Conservation (phyloP, 371 early-diverging fungal genomes). For the Phascolomyces articulosus region DNA sequence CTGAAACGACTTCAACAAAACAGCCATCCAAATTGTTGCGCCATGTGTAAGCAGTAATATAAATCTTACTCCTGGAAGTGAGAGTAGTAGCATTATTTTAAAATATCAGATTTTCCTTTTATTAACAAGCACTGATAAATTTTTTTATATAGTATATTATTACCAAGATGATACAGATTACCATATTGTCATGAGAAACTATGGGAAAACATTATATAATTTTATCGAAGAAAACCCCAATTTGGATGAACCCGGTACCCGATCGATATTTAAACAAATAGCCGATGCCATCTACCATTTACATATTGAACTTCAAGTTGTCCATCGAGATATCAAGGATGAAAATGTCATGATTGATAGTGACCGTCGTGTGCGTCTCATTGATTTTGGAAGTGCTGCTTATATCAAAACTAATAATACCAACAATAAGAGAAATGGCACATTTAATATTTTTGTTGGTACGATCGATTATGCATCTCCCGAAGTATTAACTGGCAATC, state of each 20-base stretch:
- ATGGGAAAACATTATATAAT: slow-evolving; percentile 72
- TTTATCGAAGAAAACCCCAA: slow-evolving; percentile 62
- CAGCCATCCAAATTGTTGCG: not conserved
- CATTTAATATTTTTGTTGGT: slow-evolving; percentile 71
- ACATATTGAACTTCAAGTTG: slow-evolving; percentile 62
- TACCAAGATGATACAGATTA: slow-evolving; percentile 64
- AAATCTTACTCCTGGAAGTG: no score
- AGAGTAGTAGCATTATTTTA: no score
- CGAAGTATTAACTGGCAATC: slow-evolving; percentile 63
- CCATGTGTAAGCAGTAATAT: no score
- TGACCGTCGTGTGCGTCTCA: slow-evolving; percentile 52
- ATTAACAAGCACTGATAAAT: no score
- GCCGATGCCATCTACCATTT: slow-evolving; percentile 63
- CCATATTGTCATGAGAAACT: slow-evolving; percentile 63
- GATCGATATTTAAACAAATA: slow-evolving; percentile 60
- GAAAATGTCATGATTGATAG: slow-evolving; percentile 71
- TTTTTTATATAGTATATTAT: no score
- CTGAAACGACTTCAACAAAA: not conserved
- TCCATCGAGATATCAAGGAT: slow-evolving; percentile 76
- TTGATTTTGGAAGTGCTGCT: slow-evolving; percentile 76
- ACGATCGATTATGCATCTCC: slow-evolving; percentile 73
- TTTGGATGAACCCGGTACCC: slow-evolving; percentile 58
- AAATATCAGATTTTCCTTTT: no score
- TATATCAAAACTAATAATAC: slow-evolving; percentile 51
- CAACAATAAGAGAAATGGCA: slow-evolving; percentile 9